Evolutionary conservation across 306 rosid species (phyloP).

Genomic region (Sicyos baderoa): DNA sequence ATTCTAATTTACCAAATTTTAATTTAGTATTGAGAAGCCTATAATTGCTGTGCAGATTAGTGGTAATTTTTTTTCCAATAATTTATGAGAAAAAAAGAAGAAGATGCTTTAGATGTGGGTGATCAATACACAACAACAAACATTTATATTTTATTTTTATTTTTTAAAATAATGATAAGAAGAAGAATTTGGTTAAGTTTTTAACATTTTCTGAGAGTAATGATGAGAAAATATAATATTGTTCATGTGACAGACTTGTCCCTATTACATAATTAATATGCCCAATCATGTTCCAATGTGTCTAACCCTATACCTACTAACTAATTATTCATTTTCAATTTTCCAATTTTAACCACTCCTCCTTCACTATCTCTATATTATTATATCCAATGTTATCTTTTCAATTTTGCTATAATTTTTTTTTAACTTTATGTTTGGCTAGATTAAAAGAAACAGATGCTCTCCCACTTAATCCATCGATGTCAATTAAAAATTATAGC

Average conservation of each 20-base stretch:
- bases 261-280: slow-evolving; percentile 26
- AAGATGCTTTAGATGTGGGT: slow-evolving; percentile 74
- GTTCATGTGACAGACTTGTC: slow-evolving; percentile 62
- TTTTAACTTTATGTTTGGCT: too few relatives aligned
- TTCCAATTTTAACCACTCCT: slow-evolving; percentile 24
- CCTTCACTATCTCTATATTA: slow-evolving; percentile 8
- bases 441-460: too few relatives aligned
- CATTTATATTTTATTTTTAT: background rate
- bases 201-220: slow-evolving; percentile 20
- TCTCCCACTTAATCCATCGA: too few relatives aligned
- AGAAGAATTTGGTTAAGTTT: slow-evolving; percentile 16
- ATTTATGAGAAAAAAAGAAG: slow-evolving; percentile 30
- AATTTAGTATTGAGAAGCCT: slow-evolving; percentile 31
- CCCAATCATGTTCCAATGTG: slow-evolving; percentile 56
- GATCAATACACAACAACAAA: slow-evolving; percentile 38
- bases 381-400: background rate
- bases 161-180: slow-evolving; percentile 11
- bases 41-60: slow-evolving; percentile 53
- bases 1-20: background rate
- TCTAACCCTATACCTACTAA: slow-evolving; percentile 25
- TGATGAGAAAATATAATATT: slow-evolving; percentile 29
- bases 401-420: background rate
- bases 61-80: slow-evolving; percentile 27
- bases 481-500: too few relatives aligned
- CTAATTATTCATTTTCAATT: slow-evolving; percentile 25